Percentiles rank a stretch among this genome's conserved stretches.
phyloP scores from a whole-genome alignment of 345 rosid genomes.

The Diplotaxis tenuifolia region DNA sequence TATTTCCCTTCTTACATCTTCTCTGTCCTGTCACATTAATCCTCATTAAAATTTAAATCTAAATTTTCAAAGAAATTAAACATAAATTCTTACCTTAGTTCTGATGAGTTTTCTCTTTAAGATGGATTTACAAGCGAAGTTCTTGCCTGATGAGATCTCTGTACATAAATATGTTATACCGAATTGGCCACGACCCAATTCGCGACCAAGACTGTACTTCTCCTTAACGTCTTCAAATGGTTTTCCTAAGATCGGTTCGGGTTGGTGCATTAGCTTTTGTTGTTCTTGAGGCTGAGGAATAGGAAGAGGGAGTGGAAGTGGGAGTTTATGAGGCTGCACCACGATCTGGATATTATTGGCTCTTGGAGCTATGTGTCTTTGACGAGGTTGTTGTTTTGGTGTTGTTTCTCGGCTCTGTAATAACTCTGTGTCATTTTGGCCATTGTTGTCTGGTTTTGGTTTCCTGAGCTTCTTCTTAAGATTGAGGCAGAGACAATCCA shows the following conservation, averaged over 20 bases:
- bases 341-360: conserved; percentile 23
- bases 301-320: conserved; percentile 9
- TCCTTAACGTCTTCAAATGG: conserved; percentile 66
- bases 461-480: conserved; percentile 31
- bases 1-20: conserved; percentile 72
- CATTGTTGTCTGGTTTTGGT: conserved; percentile 21
- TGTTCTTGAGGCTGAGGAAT: conserved; percentile 29
- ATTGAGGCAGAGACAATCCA: conserved; percentile 36
- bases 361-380: conserved; percentile 29
- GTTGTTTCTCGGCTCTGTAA: not conserved
- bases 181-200: conserved; percentile 83
- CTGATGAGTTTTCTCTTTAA: conserved; percentile 66
- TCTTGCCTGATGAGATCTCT: conserved; percentile 66
- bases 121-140: conserved; percentile 78
- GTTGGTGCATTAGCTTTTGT: conserved; percentile 17
- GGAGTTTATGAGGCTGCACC: conserved; percentile 33
- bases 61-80: too few relatives aligned
- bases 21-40: conserved; percentile 46
- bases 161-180: conserved; percentile 74
- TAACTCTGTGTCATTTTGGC: conserved; percentile 6
- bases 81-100: conserved; percentile 19
- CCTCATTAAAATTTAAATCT: not conserved
- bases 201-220: conserved; percentile 55
- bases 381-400: conserved; percentile 27
- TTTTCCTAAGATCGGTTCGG: conserved; percentile 59